These are phyloP conservation scores for Beauveria varroae DNA, from an alignment of 2,329 filamentous ascomycete genomes.

Conservation along the genomic window DNA sequence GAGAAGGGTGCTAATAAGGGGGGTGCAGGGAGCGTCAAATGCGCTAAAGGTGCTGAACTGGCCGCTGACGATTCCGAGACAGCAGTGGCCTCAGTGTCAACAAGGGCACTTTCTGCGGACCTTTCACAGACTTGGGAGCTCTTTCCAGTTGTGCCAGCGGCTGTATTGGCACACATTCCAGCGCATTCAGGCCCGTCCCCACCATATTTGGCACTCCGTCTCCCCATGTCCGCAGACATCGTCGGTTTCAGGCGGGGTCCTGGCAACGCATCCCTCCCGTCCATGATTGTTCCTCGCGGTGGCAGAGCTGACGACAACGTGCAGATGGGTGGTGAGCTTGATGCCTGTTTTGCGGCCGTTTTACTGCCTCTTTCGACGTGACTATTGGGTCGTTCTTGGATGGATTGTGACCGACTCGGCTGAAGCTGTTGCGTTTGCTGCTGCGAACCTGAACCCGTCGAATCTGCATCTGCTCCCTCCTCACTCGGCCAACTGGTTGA, in stretches of 20 bases:
- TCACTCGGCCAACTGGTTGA: constrained; percentile 9
- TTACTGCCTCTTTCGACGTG: background rate
- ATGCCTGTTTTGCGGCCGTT: background rate
- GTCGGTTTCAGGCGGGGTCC: background rate
- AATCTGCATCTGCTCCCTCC: background rate
- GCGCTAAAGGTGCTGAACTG: background rate
- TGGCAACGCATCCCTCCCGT: background rate
- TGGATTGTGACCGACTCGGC: background rate
- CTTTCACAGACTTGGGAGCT: background rate
- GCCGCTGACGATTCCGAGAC: background rate
- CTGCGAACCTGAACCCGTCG: background rate
- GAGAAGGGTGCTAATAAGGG: background rate
- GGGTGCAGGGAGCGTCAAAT: background rate
- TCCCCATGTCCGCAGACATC: background rate
- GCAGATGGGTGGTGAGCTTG: background rate
- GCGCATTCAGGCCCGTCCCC: background rate
- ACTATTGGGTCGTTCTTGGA: background rate
- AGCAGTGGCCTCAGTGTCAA: background rate
- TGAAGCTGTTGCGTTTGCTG: background rate
- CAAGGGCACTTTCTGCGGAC: background rate
- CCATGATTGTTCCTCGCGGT: background rate
- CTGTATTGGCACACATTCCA: background rate
- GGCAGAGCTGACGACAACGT: background rate
- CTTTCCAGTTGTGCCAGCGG: background rate
- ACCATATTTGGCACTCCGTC: background rate